Percentiles rank a stretch among this genome's conserved stretches.
Evolutionary conservation across 78 protist species (phyloP).

Genomic region (Dictyostelium intermedium): DNA sequence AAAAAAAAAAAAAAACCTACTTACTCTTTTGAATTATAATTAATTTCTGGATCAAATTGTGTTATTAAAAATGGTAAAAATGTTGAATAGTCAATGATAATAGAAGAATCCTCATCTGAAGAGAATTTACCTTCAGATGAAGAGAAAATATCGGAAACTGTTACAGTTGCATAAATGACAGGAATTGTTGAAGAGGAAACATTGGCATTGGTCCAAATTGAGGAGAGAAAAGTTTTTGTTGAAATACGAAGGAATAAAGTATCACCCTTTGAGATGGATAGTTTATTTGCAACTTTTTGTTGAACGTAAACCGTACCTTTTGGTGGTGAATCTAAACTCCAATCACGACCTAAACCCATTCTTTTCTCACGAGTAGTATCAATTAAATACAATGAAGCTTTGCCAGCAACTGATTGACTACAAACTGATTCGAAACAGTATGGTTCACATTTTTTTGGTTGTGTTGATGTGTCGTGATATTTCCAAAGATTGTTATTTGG

Average conservation of each 20-base stretch:
- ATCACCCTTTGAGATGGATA: constrained; percentile 36
- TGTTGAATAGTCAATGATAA: constrained; percentile 24
- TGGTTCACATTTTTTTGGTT: constrained; percentile 7
- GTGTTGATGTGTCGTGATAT: not conserved
- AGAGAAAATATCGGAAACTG: not conserved
- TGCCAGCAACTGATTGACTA: not conserved
- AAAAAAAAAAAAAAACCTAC: not conserved
- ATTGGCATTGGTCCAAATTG: constrained; percentile 15
- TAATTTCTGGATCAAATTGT: constrained; percentile 40
- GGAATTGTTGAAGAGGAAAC: not conserved
- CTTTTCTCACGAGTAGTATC: constrained; percentile 62
- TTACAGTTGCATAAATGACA: not conserved
- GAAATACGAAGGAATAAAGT: not conserved
- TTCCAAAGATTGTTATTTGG: not conserved
- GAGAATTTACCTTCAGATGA: constrained; percentile 3
- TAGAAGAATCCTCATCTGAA: not conserved
- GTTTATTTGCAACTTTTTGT: not conserved
- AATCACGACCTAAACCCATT: constrained; percentile 80
- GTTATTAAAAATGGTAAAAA: constrained; percentile 23
- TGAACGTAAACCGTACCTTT: constrained; percentile 46
- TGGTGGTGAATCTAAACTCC: not conserved
- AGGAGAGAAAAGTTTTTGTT: not conserved
- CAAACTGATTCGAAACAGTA: constrained; percentile 46
- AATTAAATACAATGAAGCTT: constrained; percentile 5
- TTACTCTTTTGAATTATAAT: not conserved